These are phyloP conservation scores for Arctium lappa DNA, from an alignment of 129 eudicot genomes.

Conservation along the genomic window DNA sequence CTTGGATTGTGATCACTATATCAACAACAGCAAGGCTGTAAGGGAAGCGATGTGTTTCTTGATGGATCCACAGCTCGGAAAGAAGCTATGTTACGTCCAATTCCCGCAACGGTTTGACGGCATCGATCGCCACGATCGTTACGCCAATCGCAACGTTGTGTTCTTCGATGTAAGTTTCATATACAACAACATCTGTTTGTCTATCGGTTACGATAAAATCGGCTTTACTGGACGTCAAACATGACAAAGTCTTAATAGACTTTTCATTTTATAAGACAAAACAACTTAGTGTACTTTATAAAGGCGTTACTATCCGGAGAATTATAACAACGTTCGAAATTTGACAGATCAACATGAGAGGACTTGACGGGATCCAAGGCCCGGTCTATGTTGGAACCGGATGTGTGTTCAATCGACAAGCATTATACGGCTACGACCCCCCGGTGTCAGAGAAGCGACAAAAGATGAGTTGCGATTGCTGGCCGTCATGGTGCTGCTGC, in stretches of 20 bases:
- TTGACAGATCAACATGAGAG: slow-evolving; percentile 92
- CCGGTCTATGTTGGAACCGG: slow-evolving; percentile 98
- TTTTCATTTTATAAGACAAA: no score
- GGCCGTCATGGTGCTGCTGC: slow-evolving; percentile 96
- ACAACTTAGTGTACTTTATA: no score
- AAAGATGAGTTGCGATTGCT: slow-evolving; percentile 97
- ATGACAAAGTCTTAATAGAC: not conserved
- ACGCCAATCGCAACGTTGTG: slow-evolving; percentile 92
- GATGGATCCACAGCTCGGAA: slow-evolving; percentile 96
- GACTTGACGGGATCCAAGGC: slow-evolving; percentile 97
- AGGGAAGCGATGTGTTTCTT: slow-evolving; percentile 98
- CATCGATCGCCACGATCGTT: slow-evolving; percentile 85
- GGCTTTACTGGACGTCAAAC: not conserved
- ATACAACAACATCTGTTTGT: not conserved
- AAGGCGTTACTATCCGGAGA: not conserved
- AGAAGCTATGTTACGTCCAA: slow-evolving; percentile 93
- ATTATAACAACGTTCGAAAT: not conserved
- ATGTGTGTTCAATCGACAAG: slow-evolving; percentile 84
- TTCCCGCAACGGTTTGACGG: slow-evolving; percentile 98
- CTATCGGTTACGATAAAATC: not conserved
- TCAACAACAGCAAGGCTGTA: slow-evolving; percentile 90
- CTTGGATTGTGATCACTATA: slow-evolving; percentile 93
- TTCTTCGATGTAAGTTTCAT: slow-evolving; percentile 86
- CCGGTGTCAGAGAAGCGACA: slow-evolving; percentile 85
- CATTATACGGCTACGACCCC: slow-evolving; percentile 91